Evolutionary conservation across 495 filamentous ascomycete species (phyloP).

Genomic region (Lasiosphaeria ovina): DNA sequence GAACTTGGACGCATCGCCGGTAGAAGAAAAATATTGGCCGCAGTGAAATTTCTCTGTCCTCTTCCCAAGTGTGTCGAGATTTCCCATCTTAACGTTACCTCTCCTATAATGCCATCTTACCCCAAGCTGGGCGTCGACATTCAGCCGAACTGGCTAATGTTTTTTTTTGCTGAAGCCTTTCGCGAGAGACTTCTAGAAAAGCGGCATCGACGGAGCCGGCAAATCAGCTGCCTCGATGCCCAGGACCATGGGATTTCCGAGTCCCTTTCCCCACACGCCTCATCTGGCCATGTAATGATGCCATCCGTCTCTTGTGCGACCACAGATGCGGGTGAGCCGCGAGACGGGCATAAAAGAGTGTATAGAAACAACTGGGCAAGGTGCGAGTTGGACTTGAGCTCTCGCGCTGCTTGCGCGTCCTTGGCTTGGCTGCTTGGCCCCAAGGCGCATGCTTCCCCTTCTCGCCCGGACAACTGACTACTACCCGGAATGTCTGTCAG

Average conservation of each 20-base stretch:
- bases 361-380: neutral
- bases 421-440: neutral
- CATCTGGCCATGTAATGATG: neutral
- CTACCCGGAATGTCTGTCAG: neutral
- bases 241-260: neutral
- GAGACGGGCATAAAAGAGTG: neutral
- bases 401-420: neutral
- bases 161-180: constrained; percentile 3
- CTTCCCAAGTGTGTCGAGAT: too few species aligned
- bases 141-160: constrained; percentile 35
- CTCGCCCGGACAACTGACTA: neutral
- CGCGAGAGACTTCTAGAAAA: constrained; percentile 2
- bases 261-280: neutral
- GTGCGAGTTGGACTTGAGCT: neutral
- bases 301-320: neutral
- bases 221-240: constrained; percentile 1
- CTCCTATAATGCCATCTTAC: constrained; percentile 3
- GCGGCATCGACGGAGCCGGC: constrained; percentile 4
- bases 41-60: neutral
- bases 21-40: too few species aligned
- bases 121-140: constrained; percentile 13
- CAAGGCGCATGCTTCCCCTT: too few species aligned
- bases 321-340: too few species aligned
- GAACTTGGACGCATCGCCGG: too few species aligned
- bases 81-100: constrained; percentile 17